phyloP scores from a whole-genome alignment of 805 yeast species.

The Metschnikowia vanudenii region DNA sequence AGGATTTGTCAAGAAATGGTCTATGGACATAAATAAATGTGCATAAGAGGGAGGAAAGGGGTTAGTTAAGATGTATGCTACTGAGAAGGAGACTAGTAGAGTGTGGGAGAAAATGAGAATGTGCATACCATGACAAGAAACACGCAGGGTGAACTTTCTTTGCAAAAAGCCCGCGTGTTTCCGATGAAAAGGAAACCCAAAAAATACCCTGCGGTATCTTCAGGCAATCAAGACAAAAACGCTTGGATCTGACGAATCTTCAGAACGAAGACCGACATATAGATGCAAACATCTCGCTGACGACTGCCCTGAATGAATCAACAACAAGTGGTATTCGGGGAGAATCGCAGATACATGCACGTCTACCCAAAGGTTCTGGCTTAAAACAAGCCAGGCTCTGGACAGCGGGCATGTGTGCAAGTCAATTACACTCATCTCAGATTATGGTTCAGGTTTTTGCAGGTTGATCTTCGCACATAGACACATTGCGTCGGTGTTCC shows the following conservation, averaged over 20 bases:
- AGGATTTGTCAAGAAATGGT: too few relatives aligned
- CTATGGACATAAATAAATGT: too few relatives aligned
- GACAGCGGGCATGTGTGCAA: not conserved
- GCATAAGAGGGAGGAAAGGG: too few relatives aligned
- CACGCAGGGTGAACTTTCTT: not conserved
- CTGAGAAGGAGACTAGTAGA: too few relatives aligned
- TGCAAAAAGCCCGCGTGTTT: conserved; percentile 1
- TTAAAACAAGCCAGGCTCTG: conserved; percentile 9
- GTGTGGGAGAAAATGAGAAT: not conserved
- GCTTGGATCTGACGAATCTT: conserved; percentile 2
- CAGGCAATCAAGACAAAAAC: conserved; percentile 2
- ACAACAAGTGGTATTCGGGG: conserved; percentile 4
- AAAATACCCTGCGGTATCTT: not conserved
- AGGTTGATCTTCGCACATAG: conserved; percentile 42
- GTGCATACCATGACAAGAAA: conserved; percentile 11
- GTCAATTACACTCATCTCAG: conserved; percentile 8
- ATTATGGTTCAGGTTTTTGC: conserved; percentile 2
- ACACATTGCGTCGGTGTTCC: conserved; percentile 49
- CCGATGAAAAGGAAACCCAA: conserved; percentile 5
- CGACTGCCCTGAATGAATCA: not conserved
- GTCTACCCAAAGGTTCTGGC: not conserved
- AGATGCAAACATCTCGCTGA: not conserved
- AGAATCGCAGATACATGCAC: not conserved
- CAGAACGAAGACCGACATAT: conserved; percentile 12
- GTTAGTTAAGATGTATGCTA: too few relatives aligned